These are phyloP conservation scores for Sphagnum magellanicum DNA, from an alignment of 228 moss, liverwort and hornwort genomes.

Conservation along the genomic window DNA sequence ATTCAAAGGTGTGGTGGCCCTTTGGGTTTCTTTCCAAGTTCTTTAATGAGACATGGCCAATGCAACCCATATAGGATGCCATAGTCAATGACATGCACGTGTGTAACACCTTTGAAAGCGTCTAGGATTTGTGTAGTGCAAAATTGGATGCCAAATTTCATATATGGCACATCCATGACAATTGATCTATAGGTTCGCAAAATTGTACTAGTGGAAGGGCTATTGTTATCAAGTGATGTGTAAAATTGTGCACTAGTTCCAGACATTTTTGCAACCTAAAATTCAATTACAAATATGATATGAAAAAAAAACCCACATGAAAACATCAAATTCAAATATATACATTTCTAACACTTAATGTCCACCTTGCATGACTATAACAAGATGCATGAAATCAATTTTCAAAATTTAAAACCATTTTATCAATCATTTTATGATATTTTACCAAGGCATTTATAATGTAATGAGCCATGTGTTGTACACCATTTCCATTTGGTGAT, in stretches of 20 bases:
- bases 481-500: conserved; percentile 11
- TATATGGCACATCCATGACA: conserved; percentile 43
- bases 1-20: conserved; percentile 77
- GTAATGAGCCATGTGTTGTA: conserved; percentile 40
- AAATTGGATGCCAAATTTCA: conserved; percentile 38
- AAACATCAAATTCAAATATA: too few relatives aligned
- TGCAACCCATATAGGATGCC: conserved; percentile 82
- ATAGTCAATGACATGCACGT: conserved; percentile 72
- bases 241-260: conserved; percentile 80
- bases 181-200: conserved; percentile 48
- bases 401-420: too few relatives aligned
- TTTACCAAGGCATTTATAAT: conserved; percentile 46
- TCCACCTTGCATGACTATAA: too few relatives aligned
- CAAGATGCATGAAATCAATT: too few relatives aligned
- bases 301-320: too few relatives aligned
- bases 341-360: too few relatives aligned
- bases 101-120: conserved; percentile 35
- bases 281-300: neutral
- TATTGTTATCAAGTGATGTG: conserved; percentile 47
- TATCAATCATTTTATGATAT: too few relatives aligned
- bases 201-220: conserved; percentile 59
- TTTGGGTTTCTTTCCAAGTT: conserved; percentile 32
- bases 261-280: conserved; percentile 70
- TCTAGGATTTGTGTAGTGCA: conserved; percentile 45
- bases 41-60: conserved; percentile 74